Conservation (phyloP, 1,284 basidiomycete genomes). For the Moesziomyces sp. region DNA sequence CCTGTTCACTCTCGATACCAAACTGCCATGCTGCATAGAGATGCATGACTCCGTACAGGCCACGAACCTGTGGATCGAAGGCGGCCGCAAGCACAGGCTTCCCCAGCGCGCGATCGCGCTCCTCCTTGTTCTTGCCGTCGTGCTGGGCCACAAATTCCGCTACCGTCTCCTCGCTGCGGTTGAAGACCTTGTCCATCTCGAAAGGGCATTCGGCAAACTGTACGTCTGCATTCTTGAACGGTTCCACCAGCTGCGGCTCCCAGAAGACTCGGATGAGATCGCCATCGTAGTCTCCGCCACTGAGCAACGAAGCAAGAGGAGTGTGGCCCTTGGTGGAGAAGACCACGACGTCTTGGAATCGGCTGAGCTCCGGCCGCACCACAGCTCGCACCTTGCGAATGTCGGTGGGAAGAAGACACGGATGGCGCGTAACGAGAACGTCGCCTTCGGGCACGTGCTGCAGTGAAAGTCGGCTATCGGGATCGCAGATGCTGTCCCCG, state of each 20-base stretch:
- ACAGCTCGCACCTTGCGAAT: conserved; percentile 58
- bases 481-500: conserved; percentile 35
- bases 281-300: conserved; percentile 64
- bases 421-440: conserved; percentile 57
- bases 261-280: conserved; percentile 58
- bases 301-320: conserved; percentile 53
- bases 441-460: conserved; percentile 45
- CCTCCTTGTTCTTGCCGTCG: conserved; percentile 14
- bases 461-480: conserved; percentile 22
- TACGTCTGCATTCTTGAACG: conserved; percentile 46
- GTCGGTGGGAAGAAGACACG: conserved; percentile 62
- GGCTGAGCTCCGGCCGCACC: conserved; percentile 37
- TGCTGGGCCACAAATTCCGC: conserved; percentile 29
- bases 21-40: conserved; percentile 39
- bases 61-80: conserved; percentile 18
- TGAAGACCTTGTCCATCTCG: conserved; percentile 50
- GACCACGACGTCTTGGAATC: conserved; percentile 56
- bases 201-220: conserved; percentile 53
- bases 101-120: conserved; percentile 26
- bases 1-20: conserved; percentile 18
- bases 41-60: conserved; percentile 40
- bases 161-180: conserved; percentile 28
- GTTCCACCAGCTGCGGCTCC: conserved; percentile 39
- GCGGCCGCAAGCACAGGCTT: conserved; percentile 18
- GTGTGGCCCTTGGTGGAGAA: conserved; percentile 53